These are phyloP conservation scores for Boletus tomentosulus DNA, from an alignment of 768 basidiomycete genomes.

Conservation along the genomic window DNA sequence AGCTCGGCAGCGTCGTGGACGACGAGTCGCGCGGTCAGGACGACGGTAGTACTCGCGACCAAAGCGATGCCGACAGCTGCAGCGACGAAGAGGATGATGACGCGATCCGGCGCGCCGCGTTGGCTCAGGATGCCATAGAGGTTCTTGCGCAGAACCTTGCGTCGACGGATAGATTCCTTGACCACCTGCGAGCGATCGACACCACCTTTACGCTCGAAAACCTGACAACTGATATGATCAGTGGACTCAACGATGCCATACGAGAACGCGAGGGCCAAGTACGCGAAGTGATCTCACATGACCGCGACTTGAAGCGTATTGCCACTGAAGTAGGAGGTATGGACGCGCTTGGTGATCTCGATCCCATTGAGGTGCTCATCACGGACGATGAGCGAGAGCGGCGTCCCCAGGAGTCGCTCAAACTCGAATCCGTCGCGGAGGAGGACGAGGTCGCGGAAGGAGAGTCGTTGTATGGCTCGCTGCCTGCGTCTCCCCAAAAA, in stretches of 20 bases:
- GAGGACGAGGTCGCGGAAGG: constrained; percentile 40
- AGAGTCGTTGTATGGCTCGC: constrained; percentile 36
- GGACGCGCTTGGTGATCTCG: constrained; percentile 66
- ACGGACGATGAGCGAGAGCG: constrained; percentile 29
- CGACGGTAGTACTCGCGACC: constrained; percentile 10
- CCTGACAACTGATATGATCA: constrained; percentile 72
- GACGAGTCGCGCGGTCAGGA: constrained; percentile 14
- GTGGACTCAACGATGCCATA: constrained; percentile 68
- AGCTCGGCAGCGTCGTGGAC: constrained; percentile 18
- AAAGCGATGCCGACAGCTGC: constrained; percentile 6
- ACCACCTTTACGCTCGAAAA: constrained; percentile 50
- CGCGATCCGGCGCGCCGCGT: constrained; percentile 18
- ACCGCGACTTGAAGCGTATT: constrained; percentile 76
- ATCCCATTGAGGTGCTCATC: constrained; percentile 49
- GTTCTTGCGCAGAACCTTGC: constrained; percentile 70
- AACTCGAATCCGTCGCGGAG: constrained; percentile 38
- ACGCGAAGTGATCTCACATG: constrained; percentile 70
- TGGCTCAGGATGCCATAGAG: constrained; percentile 60
- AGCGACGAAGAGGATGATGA: constrained; percentile 30
- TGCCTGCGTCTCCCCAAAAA: constrained; percentile 49
- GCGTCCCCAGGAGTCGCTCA: constrained; percentile 25
- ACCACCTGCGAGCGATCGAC: constrained; percentile 69
- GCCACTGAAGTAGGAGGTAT: constrained; percentile 73
- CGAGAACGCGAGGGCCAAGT: constrained; percentile 79
- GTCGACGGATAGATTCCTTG: constrained; percentile 73